phyloP scores from a whole-genome alignment of 352 stramenopile genomes.

The Pythium folliculosum region DNA sequence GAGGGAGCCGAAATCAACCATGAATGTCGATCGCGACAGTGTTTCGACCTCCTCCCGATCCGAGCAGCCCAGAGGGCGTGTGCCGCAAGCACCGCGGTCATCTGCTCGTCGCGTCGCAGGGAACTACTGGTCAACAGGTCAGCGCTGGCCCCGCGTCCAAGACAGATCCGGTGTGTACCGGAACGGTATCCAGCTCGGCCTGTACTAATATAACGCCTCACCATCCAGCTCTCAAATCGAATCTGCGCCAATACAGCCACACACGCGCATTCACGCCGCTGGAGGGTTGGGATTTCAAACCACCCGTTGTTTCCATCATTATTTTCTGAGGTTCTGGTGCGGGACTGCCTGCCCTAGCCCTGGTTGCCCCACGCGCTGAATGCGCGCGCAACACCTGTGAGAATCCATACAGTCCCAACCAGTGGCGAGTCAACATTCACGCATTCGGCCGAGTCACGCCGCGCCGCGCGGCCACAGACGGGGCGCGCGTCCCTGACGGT shows the following conservation, averaged over 20 bases:
- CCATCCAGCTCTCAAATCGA: not conserved
- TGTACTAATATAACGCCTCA: not conserved
- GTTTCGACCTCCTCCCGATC: no score
- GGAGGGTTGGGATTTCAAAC: not conserved
- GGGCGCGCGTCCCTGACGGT: not conserved
- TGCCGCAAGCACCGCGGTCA: not conserved
- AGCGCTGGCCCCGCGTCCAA: not conserved
- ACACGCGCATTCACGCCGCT: slow-evolving; percentile 7
- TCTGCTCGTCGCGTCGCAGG: slow-evolving; percentile 17
- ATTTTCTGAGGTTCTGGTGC: slow-evolving; percentile 23
- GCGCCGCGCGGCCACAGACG: slow-evolving; percentile 9
- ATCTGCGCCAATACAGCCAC: not conserved
- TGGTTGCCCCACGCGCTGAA: slow-evolving; percentile 12
- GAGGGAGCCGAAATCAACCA: not conserved
- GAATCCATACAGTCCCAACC: slow-evolving; percentile 3
- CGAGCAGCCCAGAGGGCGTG: no score
- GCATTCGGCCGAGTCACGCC: not conserved
- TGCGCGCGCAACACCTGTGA: slow-evolving; percentile 23
- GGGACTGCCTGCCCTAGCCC: slow-evolving; percentile 14
- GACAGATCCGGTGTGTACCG: not conserved
- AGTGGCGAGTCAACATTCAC: slow-evolving; percentile 19
- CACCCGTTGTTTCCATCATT: slow-evolving; percentile 5
- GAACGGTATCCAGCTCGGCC: no score
- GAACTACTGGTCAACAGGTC: slow-evolving; percentile 6
- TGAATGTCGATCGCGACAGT: no score